phyloP scores from a whole-genome alignment of 208 protist genomes.

The Acanthamoeba culbertsoni region DNA sequence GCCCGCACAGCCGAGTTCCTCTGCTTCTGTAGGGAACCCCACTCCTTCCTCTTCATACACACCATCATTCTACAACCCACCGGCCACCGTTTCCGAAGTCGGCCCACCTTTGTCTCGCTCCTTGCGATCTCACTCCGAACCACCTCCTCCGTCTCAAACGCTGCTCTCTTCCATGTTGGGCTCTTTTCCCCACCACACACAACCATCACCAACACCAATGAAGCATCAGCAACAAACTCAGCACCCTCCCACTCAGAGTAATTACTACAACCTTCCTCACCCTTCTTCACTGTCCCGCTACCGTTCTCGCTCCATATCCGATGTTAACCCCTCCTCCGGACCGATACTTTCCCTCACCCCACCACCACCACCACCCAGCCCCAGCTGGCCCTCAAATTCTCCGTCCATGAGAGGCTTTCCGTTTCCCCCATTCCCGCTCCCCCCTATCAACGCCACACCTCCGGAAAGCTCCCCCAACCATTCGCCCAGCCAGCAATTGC shows the following conservation, averaged over 20 bases:
- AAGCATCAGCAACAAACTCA: neutral
- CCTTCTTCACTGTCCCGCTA: neutral
- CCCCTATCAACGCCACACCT: neutral
- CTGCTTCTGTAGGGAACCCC: neutral
- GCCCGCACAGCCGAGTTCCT: neutral
- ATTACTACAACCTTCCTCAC: neutral
- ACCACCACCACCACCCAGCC: neutral
- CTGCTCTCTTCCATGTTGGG: no score
- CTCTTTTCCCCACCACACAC: no score
- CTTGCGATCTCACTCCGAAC: neutral
- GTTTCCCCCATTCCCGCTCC: neutral
- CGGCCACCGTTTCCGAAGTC: neutral
- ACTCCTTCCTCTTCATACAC: no score
- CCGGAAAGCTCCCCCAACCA: neutral
- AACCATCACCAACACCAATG: neutral
- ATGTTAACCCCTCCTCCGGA: neutral
- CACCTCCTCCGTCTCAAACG: no score
- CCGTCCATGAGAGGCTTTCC: neutral
- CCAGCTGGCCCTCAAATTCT: neutral
- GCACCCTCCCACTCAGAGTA: neutral
- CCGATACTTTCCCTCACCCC: neutral
- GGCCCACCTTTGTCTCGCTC: neutral
- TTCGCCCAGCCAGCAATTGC: no score
- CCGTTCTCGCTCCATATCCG: neutral
- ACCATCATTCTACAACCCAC: neutral